Evolutionary conservation across 345 rosid genomes (phyloP), one percentile per base, ranked within the genome.

Genomic region (Eucalyptus caleyi): DNA sequence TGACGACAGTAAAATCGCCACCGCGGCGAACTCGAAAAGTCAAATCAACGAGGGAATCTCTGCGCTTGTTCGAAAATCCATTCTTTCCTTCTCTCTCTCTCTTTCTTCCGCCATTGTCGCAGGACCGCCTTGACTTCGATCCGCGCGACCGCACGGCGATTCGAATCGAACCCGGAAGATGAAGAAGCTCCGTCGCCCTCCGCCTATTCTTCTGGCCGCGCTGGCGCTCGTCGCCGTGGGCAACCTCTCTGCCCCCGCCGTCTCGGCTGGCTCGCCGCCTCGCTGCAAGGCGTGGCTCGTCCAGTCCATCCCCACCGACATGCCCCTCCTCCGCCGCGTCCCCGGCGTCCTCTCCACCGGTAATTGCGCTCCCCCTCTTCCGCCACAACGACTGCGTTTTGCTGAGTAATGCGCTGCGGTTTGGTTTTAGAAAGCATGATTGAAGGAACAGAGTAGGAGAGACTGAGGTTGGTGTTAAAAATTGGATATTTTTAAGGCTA

Each of bases 271-370:
- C 34, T 89, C 67, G 13, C 89, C 67, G 9, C 89, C 86, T 34
- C 88, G 89, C 88, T 96, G 98, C 95, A 93, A 95, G 93, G 98
- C 99, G 59, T 97, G 99, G 99, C 94, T 96, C 11, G 99, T 97
- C 89, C 99, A 96, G 65, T 97, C 99, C 56, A 96, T 96, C 91
- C 99, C 99, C 89, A 97, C 98, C 16, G 96, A 95, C 90, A 97
- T 96, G 98, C 95, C 96, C 32, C 92, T 93, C 90, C 98, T 97
- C 92, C 94, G 88, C 50, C 95, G 62, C 27, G 94, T 95, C 91
- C 90, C 98, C 37, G 98, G 98, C 69, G 96, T 96, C 56, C 96
- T 97, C 88, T 94, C 97, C 45, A 94, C 98, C 23, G 96, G 99
- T 95, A 92, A 91, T n/a, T n/a, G 32, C 69, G 26, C 56, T n/a